phyloP scores from a whole-genome alignment of 2,329 filamentous ascomycete genomes.

The Colletotrichum ledebouriae region DNA sequence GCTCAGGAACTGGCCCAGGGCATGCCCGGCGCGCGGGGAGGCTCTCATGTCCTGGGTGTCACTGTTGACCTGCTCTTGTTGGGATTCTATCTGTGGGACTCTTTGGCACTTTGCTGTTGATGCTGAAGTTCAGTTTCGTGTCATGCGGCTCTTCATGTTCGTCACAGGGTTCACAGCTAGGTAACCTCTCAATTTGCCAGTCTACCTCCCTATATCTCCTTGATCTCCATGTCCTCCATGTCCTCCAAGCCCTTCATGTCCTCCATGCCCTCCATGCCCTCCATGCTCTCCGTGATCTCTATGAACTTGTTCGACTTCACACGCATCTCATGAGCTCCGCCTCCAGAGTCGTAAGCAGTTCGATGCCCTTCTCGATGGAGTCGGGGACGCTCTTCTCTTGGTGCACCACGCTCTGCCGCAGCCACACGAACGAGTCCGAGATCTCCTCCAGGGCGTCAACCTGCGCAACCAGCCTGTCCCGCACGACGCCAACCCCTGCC shows the following conservation, averaged over 20 bases:
- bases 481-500: neutral
- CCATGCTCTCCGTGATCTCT: neutral
- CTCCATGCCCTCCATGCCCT: no score
- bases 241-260: no score
- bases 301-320: neutral
- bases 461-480: neutral
- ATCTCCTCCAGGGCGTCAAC: neutral
- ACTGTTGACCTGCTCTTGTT: neutral
- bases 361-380: neutral
- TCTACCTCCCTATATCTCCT: neutral
- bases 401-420: conserved; percentile 1
- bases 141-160: neutral
- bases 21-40: neutral
- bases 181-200: neutral
- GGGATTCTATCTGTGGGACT: neutral
- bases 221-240: neutral
- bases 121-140: neutral
- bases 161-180: no score
- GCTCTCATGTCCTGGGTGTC: neutral
- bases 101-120: neutral
- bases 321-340: neutral
- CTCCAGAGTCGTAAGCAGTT: neutral
- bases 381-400: neutral
- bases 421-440: neutral
- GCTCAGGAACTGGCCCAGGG: neutral